Evolutionary conservation across 352 stramenopile genomes (phyloP).

Genomic region (Blastocystis sp.): DNA sequence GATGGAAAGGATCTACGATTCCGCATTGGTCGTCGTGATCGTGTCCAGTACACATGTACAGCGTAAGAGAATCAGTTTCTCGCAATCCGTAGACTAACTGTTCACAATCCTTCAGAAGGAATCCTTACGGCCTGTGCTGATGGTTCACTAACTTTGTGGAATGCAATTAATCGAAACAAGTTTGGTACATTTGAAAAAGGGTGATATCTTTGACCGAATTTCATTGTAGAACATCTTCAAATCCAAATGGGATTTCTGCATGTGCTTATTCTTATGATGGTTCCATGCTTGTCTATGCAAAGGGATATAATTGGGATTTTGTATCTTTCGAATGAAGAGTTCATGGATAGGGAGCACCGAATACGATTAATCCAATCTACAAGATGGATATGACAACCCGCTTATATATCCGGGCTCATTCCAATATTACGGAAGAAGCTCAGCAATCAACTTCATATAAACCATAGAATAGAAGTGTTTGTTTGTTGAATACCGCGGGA

Average conservation of each 20-base stretch:
- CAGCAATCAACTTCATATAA: not conserved
- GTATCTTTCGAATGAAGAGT: not conserved
- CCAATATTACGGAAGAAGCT: not conserved
- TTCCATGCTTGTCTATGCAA: constrained; percentile 52
- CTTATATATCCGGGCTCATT: not conserved
- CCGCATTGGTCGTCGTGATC: constrained; percentile 1
- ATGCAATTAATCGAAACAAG: constrained; percentile 1
- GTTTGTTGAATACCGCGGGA: constrained; percentile 3
- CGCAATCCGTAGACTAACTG: not conserved
- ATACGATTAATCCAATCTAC: not conserved
- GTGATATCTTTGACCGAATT: not conserved
- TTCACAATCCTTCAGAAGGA: constrained; percentile 37
- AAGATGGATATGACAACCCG: constrained; percentile 30
- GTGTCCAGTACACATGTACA: not conserved
- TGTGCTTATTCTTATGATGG: constrained; percentile 35
- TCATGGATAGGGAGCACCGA: constrained; percentile 29
- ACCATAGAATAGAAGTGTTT: not conserved
- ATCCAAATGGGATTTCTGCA: constrained; percentile 14
- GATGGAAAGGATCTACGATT: not conserved
- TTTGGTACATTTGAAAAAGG: constrained; percentile 10
- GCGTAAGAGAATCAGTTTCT: not conserved
- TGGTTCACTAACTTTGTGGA: constrained; percentile 16
- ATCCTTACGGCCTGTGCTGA: not conserved
- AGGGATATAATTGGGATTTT: constrained; percentile 44
- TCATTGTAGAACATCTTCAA: not conserved